Percentiles rank a stretch among this genome's conserved stretches.
Conservation (phyloP, 2,329 filamentous ascomycete genomes). For the Colletotrichum shisoi region DNA sequence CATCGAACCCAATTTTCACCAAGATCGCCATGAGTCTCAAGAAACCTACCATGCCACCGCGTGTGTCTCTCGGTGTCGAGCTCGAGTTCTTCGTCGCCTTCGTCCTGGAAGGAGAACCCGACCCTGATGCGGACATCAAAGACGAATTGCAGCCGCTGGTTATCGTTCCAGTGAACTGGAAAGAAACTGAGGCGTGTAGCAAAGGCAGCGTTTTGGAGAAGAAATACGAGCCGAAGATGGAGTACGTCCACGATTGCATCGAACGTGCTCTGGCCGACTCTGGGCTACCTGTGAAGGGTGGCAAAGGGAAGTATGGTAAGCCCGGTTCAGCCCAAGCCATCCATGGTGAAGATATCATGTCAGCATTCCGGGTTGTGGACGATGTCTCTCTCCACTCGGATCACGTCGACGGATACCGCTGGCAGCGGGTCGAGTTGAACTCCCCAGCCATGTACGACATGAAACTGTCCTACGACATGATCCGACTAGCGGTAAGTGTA, state of each 20-base stretch:
- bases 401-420: slow-evolving; percentile 38
- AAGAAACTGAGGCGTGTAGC: neutral
- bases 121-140: slow-evolving; percentile 41
- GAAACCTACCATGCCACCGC: slow-evolving; percentile 32
- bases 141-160: slow-evolving; percentile 43
- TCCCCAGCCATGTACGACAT: slow-evolving; percentile 48
- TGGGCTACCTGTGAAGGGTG: slow-evolving; percentile 22
- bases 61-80: slow-evolving; percentile 45
- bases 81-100: slow-evolving; percentile 42
- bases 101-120: slow-evolving; percentile 32
- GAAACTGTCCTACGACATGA: slow-evolving; percentile 44
- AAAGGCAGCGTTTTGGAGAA: neutral
- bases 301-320: neutral
- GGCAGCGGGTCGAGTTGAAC: slow-evolving; percentile 46
- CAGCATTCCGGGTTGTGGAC: slow-evolving; percentile 16
- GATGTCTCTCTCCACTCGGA: slow-evolving; percentile 29
- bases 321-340: slow-evolving; percentile 25
- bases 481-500: slow-evolving; percentile 46
- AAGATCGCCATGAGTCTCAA: slow-evolving; percentile 5
- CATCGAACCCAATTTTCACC: neutral
- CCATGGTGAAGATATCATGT: slow-evolving; percentile 13
- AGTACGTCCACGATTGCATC: neutral
- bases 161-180: slow-evolving; percentile 31
- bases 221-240: neutral
- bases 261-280: slow-evolving; percentile 20